These are phyloP conservation scores for Globomyces pollinis-pini DNA, from an alignment of 192 early-diverging fungal genomes.

Conservation along the genomic window DNA sequence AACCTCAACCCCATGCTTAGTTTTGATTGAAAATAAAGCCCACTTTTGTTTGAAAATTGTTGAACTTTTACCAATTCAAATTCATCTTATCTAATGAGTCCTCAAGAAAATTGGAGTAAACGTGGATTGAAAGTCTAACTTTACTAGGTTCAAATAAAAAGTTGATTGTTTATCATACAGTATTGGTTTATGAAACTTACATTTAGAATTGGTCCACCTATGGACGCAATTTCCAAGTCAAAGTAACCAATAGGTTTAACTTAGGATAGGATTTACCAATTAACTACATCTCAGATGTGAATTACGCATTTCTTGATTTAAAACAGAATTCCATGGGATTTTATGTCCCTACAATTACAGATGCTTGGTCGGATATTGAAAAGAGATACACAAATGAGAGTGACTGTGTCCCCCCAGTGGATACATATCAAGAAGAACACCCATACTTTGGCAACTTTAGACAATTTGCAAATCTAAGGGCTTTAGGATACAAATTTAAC, in stretches of 20 bases:
- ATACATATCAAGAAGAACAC: slow-evolving; percentile 26
- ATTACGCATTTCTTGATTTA: slow-evolving; percentile 46
- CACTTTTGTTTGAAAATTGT: no score
- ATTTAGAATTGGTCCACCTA: slow-evolving; percentile 44
- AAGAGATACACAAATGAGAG: slow-evolving; percentile 28
- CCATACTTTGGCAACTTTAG: slow-evolving; percentile 39
- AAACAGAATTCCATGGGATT: slow-evolving; percentile 12
- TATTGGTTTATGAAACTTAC: no score
- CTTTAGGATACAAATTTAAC: slow-evolving; percentile 33
- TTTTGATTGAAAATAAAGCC: no score
- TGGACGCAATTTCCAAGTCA: slow-evolving; percentile 41
- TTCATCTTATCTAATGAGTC: no score
- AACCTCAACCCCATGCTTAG: no score
- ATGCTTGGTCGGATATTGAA: slow-evolving; percentile 45
- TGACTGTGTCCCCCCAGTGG: slow-evolving; percentile 31
- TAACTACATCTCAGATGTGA: slow-evolving; percentile 39
- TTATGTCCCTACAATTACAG: slow-evolving; percentile 24
- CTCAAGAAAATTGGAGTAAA: slow-evolving; percentile 1
- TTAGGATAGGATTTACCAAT: slow-evolving; percentile 45
- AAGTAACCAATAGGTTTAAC: no score
- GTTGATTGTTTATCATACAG: slow-evolving; percentile 44
- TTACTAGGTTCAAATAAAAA: slow-evolving; percentile 13
- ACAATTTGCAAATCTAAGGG: slow-evolving; percentile 42
- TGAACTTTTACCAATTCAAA: no score
- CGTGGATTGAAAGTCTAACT: no score